phyloP scores from a whole-genome alignment of 139 green algal species.

The Nannochloris sp. region DNA sequence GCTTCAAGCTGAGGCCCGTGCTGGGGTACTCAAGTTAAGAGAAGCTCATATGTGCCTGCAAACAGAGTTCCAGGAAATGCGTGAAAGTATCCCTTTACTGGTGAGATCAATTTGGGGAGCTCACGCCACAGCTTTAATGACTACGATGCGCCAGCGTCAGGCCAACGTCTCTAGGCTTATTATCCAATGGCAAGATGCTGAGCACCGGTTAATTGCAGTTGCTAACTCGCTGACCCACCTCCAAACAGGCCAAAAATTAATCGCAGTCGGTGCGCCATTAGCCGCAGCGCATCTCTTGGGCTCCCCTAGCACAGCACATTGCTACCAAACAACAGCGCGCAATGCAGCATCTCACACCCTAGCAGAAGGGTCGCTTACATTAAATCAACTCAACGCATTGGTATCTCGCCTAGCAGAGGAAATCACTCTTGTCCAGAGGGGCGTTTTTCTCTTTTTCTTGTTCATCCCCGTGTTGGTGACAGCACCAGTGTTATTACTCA shows the following conservation, averaged over 20 bases:
- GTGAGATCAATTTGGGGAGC: slow-evolving; percentile 23
- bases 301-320: neutral
- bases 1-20: slow-evolving; percentile 8
- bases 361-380: neutral
- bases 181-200: slow-evolving; percentile 11
- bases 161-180: neutral
- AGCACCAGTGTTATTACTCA: slow-evolving; percentile 6
- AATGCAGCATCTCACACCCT: neutral
- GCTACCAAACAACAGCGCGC: neutral
- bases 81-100: slow-evolving; percentile 5
- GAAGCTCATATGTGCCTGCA: neutral
- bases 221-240: slow-evolving; percentile 19
- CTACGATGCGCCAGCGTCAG: slow-evolving; percentile 3
- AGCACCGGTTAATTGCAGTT: slow-evolving; percentile 28
- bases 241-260: neutral
- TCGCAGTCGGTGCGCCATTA: slow-evolving; percentile 15
- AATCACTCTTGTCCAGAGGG: slow-evolving; percentile 30
- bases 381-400: neutral
- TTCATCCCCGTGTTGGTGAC: slow-evolving; percentile 48
- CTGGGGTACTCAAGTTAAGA: neutral
- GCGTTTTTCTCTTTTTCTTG: slow-evolving; percentile 49
- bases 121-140: slow-evolving; percentile 10
- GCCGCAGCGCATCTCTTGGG: slow-evolving; percentile 17
- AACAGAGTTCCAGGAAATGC: slow-evolving; percentile 3
- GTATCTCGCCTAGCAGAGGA: slow-evolving; percentile 21